A percentile compares a stretch with the other conserved stretches of the same genome.
These are phyloP conservation scores for Coniochaeta ligniaria DNA, from an alignment of 2,329 filamentous ascomycete genomes.

Conservation along the genomic window DNA sequence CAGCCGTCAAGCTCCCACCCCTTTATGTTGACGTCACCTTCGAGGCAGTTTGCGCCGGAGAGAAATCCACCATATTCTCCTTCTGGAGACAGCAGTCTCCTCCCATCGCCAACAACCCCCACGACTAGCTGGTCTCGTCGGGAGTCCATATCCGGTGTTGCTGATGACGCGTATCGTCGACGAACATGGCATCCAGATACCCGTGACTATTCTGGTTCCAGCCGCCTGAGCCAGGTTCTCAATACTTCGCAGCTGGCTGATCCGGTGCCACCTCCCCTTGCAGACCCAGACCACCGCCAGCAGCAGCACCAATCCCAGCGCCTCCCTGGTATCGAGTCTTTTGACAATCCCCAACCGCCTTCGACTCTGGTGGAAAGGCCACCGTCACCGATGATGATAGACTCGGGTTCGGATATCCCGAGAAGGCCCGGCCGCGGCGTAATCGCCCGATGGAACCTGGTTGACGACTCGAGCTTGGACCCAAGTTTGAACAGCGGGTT, in stretches of 20 bases:
- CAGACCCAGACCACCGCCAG: slow-evolving; percentile 35
- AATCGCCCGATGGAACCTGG: not conserved
- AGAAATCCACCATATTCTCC: slow-evolving; percentile 37
- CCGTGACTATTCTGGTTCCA: slow-evolving; percentile 48
- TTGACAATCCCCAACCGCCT: slow-evolving; percentile 60
- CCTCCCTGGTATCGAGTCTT: slow-evolving; percentile 86
- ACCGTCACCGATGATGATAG: slow-evolving; percentile 68
- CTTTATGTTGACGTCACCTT: slow-evolving; percentile 54
- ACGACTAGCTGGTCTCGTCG: slow-evolving; percentile 52
- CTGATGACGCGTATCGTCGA: slow-evolving; percentile 72
- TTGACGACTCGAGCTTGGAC: slow-evolving; percentile 24
- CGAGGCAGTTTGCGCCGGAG: slow-evolving; percentile 29
- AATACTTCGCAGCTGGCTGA: slow-evolving; percentile 56
- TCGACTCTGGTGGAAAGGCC: slow-evolving; percentile 52
- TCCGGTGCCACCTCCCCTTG: slow-evolving; percentile 42
- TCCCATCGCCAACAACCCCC: slow-evolving; percentile 59
- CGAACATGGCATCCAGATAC: slow-evolving; percentile 89
- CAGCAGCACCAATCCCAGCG: slow-evolving; percentile 56
- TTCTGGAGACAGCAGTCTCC: slow-evolving; percentile 45
- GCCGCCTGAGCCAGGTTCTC: slow-evolving; percentile 68
- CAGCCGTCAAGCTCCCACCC: slow-evolving; percentile 71
- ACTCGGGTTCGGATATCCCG: slow-evolving; percentile 34
- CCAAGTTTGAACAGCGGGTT: slow-evolving; percentile 59
- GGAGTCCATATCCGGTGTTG: slow-evolving; percentile 54
- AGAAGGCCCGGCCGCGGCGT: not conserved